Conservation (phyloP, 2,329 filamentous ascomycete genomes). For the Talaromyces piceae region DNA sequence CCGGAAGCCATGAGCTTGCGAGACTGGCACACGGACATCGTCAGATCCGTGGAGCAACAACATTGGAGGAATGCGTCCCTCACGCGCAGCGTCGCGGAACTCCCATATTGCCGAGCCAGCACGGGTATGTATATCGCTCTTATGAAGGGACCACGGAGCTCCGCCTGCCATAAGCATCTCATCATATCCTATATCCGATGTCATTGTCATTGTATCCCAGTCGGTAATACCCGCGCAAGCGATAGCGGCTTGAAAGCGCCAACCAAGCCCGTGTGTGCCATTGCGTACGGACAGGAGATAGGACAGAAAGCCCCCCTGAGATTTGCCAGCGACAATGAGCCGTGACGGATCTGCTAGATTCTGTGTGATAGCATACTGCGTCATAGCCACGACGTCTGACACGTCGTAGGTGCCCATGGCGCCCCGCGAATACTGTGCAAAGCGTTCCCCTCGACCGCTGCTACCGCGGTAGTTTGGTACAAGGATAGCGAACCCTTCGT, state of each 20-base stretch:
- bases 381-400: conserved; percentile 12
- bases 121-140: conserved; percentile 4
- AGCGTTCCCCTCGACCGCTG: conserved; percentile 13
- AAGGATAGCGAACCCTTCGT: conserved; percentile 14
- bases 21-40: conserved; percentile 12
- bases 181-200: conserved; percentile 12
- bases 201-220: conserved; percentile 13
- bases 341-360: conserved; percentile 12
- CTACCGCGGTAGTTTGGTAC: conserved; percentile 16
- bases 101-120: conserved; percentile 12
- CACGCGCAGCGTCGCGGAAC: conserved; percentile 7
- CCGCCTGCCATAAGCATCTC: conserved; percentile 10
- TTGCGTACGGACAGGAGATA: conserved; percentile 12
- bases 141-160: conserved; percentile 12
- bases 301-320: conserved; percentile 13
- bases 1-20: conserved; percentile 13
- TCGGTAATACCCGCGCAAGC: conserved; percentile 12
- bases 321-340: conserved; percentile 11
- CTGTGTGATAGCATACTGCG: conserved; percentile 12
- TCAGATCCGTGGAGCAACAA: conserved; percentile 15
- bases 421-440: conserved; percentile 12
- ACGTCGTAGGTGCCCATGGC: conserved; percentile 13
- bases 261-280: conserved; percentile 1
- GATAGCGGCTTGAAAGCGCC: conserved; percentile 13
- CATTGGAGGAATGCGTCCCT: conserved; percentile 11